Evolutionary conservation across 2,329 filamentous ascomycete genomes (phyloP).

Genomic region (Thelonectria discophora): DNA sequence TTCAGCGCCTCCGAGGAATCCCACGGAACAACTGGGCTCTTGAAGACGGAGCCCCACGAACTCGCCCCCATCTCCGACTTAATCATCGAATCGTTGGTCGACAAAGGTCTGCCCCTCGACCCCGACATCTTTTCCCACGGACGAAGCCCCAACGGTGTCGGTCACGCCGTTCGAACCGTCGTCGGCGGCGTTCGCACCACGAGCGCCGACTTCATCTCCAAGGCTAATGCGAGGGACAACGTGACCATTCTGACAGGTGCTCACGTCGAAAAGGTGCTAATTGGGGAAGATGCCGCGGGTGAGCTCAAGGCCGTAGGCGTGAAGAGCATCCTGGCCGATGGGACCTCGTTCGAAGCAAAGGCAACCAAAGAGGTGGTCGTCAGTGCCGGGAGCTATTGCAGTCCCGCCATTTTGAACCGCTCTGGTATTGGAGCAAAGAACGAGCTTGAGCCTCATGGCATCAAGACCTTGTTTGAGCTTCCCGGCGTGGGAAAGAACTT

Average conservation of each 20-base stretch:
- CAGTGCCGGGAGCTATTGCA: conserved; percentile 59
- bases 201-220: conserved; percentile 61
- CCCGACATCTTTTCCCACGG: conserved; percentile 67
- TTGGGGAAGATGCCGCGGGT: conserved; percentile 48
- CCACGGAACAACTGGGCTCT: conserved; percentile 61
- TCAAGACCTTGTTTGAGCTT: conserved; percentile 52
- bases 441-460: conserved; percentile 53
- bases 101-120: conserved; percentile 60
- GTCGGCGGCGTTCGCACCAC: conserved; percentile 62
- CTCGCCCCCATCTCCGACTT: conserved; percentile 66
- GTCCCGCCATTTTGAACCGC: conserved; percentile 60
- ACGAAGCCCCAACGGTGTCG: conserved; percentile 62
- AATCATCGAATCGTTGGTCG: conserved; percentile 62
- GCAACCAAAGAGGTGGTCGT: conserved; percentile 52
- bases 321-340: conserved; percentile 50
- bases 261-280: conserved; percentile 61
- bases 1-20: conserved; percentile 57
- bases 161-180: conserved; percentile 62
- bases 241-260: conserved; percentile 58
- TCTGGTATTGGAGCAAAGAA: conserved; percentile 59
- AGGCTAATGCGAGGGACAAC: conserved; percentile 51
- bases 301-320: conserved; percentile 57
- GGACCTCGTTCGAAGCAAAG: conserved; percentile 50
- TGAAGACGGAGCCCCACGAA: conserved; percentile 66
- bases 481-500: conserved; percentile 61